phyloP scores from a whole-genome alignment of 2,329 filamentous ascomycete species.

The Fusarium proliferatum region DNA sequence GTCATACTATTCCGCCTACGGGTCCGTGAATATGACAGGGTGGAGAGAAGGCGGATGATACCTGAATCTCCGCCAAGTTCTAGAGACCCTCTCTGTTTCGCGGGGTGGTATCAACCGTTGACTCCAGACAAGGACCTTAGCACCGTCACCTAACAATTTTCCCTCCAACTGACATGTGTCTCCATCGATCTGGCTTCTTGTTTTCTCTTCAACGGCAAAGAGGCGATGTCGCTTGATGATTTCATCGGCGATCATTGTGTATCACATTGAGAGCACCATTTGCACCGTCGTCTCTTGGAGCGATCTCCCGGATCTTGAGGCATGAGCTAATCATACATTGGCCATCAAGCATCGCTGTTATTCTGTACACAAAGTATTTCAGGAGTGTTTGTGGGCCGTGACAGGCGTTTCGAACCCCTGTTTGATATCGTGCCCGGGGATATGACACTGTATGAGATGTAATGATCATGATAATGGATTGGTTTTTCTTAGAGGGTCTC shows the following conservation, averaged over 20 bases:
- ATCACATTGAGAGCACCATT: background rate
- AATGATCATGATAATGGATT: conserved; percentile 13
- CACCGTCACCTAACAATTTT: background rate
- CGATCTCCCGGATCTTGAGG: background rate
- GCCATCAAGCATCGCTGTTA: conserved; percentile 1
- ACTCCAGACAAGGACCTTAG: background rate
- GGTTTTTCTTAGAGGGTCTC: background rate
- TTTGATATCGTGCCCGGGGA: background rate
- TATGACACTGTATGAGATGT: background rate
- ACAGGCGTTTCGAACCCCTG: conserved; percentile 27
- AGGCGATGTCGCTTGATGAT: background rate
- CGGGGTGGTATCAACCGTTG: background rate
- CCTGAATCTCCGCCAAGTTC: background rate
- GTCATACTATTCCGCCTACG: conserved; percentile 16
- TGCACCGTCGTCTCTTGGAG: background rate
- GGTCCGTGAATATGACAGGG: conserved; percentile 7
- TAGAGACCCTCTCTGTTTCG: background rate
- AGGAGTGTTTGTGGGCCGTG: conserved; percentile 32
- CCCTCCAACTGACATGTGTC: background rate
- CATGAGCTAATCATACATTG: background rate
- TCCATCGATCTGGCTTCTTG: background rate
- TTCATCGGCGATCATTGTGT: conserved; percentile 1
- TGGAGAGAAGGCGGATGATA: background rate
- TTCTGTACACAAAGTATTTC: conserved; percentile 12
- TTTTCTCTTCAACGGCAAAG: background rate